Evolutionary conservation across 805 yeast genomes (phyloP).

Genomic region (Candida multigemmis): DNA sequence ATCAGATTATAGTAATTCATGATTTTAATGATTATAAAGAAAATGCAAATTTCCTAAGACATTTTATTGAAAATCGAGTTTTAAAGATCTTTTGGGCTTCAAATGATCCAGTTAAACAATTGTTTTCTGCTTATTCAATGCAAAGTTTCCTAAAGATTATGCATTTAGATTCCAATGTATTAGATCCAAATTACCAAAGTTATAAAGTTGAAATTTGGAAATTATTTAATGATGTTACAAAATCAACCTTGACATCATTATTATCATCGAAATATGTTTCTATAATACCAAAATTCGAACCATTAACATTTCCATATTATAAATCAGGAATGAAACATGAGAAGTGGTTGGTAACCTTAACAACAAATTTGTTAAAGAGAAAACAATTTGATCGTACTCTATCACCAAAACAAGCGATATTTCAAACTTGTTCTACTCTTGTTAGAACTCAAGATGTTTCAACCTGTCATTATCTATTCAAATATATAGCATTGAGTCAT

Average conservation of each 20-base stretch:
- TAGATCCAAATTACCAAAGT: conserved; percentile 10
- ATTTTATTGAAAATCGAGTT: conserved; percentile 59
- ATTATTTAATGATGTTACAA: conserved; percentile 54
- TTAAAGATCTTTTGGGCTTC: conserved; percentile 87
- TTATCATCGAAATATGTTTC: conserved; percentile 63
- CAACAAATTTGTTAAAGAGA: conserved; percentile 55
- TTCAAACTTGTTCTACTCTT: conserved; percentile 54
- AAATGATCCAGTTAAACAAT: conserved; percentile 75
- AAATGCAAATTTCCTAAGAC: conserved; percentile 51
- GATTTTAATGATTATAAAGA: conserved; percentile 60
- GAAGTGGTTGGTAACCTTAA: conserved; percentile 64
- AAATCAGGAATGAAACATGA: conserved; percentile 45
- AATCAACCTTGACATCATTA: conserved; percentile 68
- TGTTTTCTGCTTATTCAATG: conserved; percentile 78
- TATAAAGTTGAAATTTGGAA: conserved; percentile 40
- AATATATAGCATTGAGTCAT: conserved; percentile 63
- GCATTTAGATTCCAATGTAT: conserved; percentile 28
- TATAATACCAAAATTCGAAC: conserved; percentile 40
- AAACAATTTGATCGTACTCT: conserved; percentile 10
- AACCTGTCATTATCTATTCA: conserved; percentile 63
- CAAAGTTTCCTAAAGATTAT: conserved; percentile 73
- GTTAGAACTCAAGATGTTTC: conserved; percentile 63
- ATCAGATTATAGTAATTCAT: conserved; percentile 41
- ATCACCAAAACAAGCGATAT: conserved; percentile 27
- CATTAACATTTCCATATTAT: conserved; percentile 57